phyloP scores from a whole-genome alignment of 495 filamentous ascomycete species.

The Neurospora sp. region DNA sequence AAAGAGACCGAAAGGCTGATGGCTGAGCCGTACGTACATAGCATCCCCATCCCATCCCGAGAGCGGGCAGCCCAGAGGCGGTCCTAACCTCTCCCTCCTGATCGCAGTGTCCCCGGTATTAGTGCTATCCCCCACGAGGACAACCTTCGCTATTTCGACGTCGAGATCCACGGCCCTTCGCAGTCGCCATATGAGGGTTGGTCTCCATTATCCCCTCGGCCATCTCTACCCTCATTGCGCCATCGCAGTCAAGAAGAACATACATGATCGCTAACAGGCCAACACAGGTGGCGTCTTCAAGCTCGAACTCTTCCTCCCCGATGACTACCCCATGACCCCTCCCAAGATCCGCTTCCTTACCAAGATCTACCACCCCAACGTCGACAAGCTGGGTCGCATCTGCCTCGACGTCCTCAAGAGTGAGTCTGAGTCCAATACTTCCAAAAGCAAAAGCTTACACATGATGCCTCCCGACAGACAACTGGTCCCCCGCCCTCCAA shows the following conservation, averaged over 20 bases:
- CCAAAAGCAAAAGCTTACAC: neutral
- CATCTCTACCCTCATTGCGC: neutral
- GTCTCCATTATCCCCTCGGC: conserved; percentile 27
- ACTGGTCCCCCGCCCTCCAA: conserved; percentile 97
- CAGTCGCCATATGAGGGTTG: conserved; percentile 81
- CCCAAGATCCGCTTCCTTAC: conserved; percentile 97
- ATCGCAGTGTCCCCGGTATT: conserved; percentile 79
- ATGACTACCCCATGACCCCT: conserved; percentile 98
- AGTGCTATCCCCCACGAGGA: conserved; percentile 97
- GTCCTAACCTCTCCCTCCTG: conserved; percentile 11
- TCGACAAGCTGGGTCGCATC: conserved; percentile 93
- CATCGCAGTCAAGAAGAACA: neutral
- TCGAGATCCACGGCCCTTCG: conserved; percentile 88
- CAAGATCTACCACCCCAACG: conserved; percentile 99
- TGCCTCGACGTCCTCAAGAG: conserved; percentile 97
- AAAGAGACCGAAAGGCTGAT: conserved; percentile 98
- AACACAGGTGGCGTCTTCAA: conserved; percentile 81
- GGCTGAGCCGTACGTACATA: conserved; percentile 74
- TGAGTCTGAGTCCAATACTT: conserved; percentile 30
- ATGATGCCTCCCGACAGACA: conserved; percentile 45
- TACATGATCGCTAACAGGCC: neutral
- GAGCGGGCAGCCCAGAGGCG: neutral
- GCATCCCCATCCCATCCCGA: neutral
- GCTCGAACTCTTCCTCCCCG: conserved; percentile 95
- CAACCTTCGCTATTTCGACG: conserved; percentile 96